Evolutionary conservation across 2,329 filamentous ascomycete species (phyloP).

Genomic region (Penicillium rolfsii): DNA sequence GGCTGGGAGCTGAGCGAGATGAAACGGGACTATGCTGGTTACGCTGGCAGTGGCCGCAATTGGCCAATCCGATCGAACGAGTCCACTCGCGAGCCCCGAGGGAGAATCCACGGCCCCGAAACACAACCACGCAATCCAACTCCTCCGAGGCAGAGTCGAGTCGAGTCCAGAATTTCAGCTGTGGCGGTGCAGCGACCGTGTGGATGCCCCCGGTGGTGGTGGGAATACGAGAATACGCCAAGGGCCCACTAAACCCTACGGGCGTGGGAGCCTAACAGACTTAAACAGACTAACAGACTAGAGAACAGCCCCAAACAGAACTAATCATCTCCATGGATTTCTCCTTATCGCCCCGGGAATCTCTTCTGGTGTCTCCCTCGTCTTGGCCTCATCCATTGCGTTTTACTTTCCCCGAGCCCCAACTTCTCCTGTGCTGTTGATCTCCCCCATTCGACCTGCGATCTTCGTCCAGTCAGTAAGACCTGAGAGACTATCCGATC

Average conservation of each 20-base stretch:
- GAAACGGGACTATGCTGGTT: not conserved
- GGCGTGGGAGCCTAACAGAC: constrained; percentile 1
- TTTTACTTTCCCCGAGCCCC: not conserved
- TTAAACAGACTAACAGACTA: no score
- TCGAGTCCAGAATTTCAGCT: constrained; percentile 10
- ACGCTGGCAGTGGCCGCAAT: not conserved
- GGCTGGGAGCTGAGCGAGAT: not conserved
- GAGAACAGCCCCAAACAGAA: no score
- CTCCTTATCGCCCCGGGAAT: constrained; percentile 29
- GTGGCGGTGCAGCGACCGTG: constrained; percentile 26
- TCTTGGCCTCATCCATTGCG: not conserved
- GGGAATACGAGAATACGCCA: constrained; percentile 4
- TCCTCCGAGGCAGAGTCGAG: no score
- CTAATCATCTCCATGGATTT: constrained; percentile 10
- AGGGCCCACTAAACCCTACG: constrained; percentile 29
- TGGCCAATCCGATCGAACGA: not conserved
- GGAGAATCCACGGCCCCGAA: constrained; percentile 5
- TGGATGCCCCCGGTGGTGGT: not conserved
- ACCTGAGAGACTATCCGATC: not conserved
- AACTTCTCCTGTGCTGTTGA: not conserved
- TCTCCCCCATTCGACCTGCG: not conserved
- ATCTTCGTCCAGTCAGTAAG: not conserved
- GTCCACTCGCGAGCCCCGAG: not conserved
- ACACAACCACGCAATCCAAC: not conserved
- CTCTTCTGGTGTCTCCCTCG: not conserved